These are phyloP conservation scores for Tanacetum coccineum DNA, from an alignment of 129 eudicot species.

Conservation along the genomic window DNA sequence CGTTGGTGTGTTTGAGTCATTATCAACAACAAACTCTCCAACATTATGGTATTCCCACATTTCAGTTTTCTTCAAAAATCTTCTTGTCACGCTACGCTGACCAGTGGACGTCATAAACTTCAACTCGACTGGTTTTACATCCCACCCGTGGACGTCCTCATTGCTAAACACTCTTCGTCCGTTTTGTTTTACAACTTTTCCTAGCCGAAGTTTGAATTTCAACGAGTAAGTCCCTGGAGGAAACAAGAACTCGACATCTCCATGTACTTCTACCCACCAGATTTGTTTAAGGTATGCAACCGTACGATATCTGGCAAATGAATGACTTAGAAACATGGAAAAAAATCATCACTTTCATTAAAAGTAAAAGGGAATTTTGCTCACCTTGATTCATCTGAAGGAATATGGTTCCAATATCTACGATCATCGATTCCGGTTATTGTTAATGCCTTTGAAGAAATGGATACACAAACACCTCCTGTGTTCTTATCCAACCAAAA, in stretches of 20 bases:
- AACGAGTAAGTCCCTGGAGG: constrained; percentile 54
- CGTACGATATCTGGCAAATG: constrained; percentile 39
- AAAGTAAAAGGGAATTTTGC: not conserved
- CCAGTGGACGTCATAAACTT: constrained; percentile 55
- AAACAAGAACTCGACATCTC: constrained; percentile 52
- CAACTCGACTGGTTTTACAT: constrained; percentile 52
- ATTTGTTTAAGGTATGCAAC: constrained; percentile 60
- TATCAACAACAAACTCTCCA: constrained; percentile 68
- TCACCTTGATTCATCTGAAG: constrained; percentile 79
- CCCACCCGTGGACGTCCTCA: constrained; percentile 64
- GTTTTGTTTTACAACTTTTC: constrained; percentile 38
- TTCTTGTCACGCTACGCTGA: constrained; percentile 40
- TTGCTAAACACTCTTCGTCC: constrained; percentile 32
- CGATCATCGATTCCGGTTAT: constrained; percentile 90
- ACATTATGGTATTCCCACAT: constrained; percentile 63
- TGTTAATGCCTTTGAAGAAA: constrained; percentile 62
- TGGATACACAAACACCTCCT: constrained; percentile 74
- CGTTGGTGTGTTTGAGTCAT: constrained; percentile 36
- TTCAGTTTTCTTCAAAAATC: constrained; percentile 51
- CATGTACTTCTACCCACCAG: constrained; percentile 72
- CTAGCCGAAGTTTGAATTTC: constrained; percentile 53
- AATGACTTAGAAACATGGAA: not conserved
- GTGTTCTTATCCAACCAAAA: constrained; percentile 74
- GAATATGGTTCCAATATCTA: constrained; percentile 85
- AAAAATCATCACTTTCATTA: not conserved